Base-by-base conservation (phyloP, 2,329 filamentous ascomycete species). In the Alternaria sp. region DNA sequence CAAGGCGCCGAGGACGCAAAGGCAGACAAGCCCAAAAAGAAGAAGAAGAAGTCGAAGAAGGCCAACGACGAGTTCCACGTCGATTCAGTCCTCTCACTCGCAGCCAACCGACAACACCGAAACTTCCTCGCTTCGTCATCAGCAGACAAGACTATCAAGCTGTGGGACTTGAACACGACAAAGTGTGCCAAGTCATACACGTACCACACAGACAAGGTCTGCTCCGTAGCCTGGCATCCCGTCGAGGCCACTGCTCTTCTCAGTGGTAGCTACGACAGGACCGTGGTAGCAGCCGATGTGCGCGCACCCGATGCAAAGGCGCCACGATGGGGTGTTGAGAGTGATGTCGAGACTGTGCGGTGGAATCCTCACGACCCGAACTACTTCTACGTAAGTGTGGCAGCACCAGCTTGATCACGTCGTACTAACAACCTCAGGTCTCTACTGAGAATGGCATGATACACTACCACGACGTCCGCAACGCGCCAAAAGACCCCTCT, bases 131-230 rank as follows among this genome's bases (percentile, higher is more conserved):
- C 96, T 12, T 98, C 95, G 1, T 93, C 92, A 2, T 99, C 96
- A 1, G 96, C 96, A 19, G 96, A 99, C 83, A 93, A 94, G 83
- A 99, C 96, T 3, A 90, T 98, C 76, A 99, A 99, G 85, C 87
- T 99, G 19, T 99, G 96, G 96, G 96, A 99, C 79, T 85, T 99
- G 66, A 92, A 93, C 83, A 97, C 93, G 4, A 88, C 92, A 65
- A 93, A 90, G 80, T 97, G 93, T 81, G 96, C 96, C 73, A 96
- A 97, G 83, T 97, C 94, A 47, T 99, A 99, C 85, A 87, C 88
- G 15, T 93, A 97, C 82, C 96, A 99, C 83, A 97, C 93, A 36
- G 96, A 97, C 85, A 99, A 99, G 84, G 94, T 98, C 69, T 99
- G 94, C 86, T 93, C 95, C 21, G 84, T 99, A 60, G 91, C 95